Evolutionary conservation across 2,329 filamentous ascomycete genomes (phyloP).

Genomic region (Myriosclerotinia scirpicola): DNA sequence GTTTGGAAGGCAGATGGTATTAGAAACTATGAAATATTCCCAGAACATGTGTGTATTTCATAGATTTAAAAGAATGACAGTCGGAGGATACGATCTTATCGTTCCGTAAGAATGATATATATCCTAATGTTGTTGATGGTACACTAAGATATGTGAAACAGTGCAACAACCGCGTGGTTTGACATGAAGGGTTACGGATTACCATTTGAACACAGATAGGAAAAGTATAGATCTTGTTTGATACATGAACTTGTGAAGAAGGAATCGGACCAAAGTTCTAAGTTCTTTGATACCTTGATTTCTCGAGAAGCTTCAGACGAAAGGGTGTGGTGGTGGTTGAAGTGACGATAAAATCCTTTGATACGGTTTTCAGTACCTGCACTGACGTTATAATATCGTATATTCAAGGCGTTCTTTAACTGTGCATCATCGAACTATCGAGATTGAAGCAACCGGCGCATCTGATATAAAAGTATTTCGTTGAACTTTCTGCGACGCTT

Average conservation of each 20-base stretch:
- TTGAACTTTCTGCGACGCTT: background rate
- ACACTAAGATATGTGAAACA: background rate
- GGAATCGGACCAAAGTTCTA: background rate
- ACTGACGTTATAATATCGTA: background rate
- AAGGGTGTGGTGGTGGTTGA: background rate
- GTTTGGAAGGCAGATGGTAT: background rate
- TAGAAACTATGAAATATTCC: background rate
- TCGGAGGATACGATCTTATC: background rate
- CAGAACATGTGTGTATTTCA: background rate
- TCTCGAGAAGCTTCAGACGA: background rate
- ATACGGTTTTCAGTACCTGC: slow-evolving; percentile 1
- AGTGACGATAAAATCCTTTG: background rate
- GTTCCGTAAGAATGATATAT: background rate
- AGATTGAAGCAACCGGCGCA: background rate
- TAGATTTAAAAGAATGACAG: background rate
- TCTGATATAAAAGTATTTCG: background rate
- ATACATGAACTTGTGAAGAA: background rate
- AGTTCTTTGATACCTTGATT: background rate
- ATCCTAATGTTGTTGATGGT: background rate
- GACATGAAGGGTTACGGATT: background rate
- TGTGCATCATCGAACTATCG: background rate
- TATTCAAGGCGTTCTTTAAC: background rate
- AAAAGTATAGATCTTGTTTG: background rate
- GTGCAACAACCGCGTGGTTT: background rate
- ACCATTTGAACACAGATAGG: background rate